Evolutionary conservation across 2,329 filamentous ascomycete genomes (phyloP).

Genomic region (Cercospora citrullina): DNA sequence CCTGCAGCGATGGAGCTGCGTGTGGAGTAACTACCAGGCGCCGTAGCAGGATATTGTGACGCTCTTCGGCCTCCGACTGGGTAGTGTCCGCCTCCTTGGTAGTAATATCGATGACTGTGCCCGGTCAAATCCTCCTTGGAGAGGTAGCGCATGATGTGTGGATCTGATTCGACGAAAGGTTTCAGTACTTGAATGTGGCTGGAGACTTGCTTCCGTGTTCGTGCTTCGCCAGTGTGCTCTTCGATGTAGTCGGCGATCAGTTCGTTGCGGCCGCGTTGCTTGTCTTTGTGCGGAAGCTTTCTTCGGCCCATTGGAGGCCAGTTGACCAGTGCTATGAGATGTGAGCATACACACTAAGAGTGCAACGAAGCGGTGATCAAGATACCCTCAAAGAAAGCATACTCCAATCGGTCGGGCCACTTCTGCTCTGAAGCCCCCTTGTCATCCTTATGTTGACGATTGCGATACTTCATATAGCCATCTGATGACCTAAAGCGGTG

Average conservation of each 20-base stretch:
- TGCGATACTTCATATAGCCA: slow-evolving; percentile 50
- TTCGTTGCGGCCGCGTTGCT: slow-evolving; percentile 61
- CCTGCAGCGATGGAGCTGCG: not conserved
- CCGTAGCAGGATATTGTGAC: slow-evolving; percentile 29
- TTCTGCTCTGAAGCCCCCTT: slow-evolving; percentile 38
- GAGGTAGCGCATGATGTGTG: slow-evolving; percentile 49
- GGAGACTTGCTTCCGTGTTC: slow-evolving; percentile 61
- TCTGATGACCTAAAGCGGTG: slow-evolving; percentile 40
- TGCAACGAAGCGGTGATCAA: no score
- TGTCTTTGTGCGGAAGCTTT: slow-evolving; percentile 50
- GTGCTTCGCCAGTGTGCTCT: slow-evolving; percentile 54
- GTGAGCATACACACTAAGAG: not conserved
- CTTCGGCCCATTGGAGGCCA: slow-evolving; percentile 60
- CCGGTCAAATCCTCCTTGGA: slow-evolving; percentile 40
- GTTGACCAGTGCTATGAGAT: slow-evolving; percentile 48
- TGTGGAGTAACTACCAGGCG: slow-evolving; percentile 4
- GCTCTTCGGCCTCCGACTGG: slow-evolving; percentile 18
- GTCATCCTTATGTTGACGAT: slow-evolving; percentile 41
- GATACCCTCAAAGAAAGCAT: slow-evolving; percentile 51
- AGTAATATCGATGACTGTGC: slow-evolving; percentile 16
- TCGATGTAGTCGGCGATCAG: slow-evolving; percentile 60
- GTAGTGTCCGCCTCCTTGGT: slow-evolving; percentile 7
- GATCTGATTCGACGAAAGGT: slow-evolving; percentile 54
- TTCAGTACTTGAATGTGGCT: slow-evolving; percentile 65
- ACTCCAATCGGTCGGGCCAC: slow-evolving; percentile 52